Evolutionary conservation across 2,329 filamentous ascomycete genomes (phyloP), one percentile per base, ranked within the genome.

Genomic region (Penicillium rolfsii): DNA sequence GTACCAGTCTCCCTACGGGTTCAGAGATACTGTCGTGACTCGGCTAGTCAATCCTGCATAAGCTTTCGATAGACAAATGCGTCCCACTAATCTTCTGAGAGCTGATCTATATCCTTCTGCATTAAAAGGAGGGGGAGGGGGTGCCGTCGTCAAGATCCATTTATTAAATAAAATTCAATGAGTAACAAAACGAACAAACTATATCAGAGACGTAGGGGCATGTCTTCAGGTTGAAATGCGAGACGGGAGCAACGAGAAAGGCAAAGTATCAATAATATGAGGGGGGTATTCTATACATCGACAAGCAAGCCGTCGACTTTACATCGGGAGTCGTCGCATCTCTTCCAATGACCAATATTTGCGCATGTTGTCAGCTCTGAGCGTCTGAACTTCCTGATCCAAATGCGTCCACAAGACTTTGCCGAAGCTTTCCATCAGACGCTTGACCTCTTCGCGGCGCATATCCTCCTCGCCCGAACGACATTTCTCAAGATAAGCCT

Each of bases 311-410:
- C n/a, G 1, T n/a, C 9, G 26, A 48, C 4, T 30, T 30, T 30
- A 93, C 80, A 93, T 91, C 0, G 85, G 87, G 79, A 95, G 83
- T 55, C 79, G 77, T 74, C 77, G 80, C 76, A 97, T 88, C 82
- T 97, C 93, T 50, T 91, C 86, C 62, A 87, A 67, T 0, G 82
- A 89, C 91, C 91, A 97, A 76, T 90, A 93, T 76, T 82, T 86
- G 67, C 91, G 83, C 93, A 97, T 96, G 74, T 94, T 96, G 75
- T 95, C 90, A 48, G 92, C 92, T 2, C 89, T 86, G 35, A 97
- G 76, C 66, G 90, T 85, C 75, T 82, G 80, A 7, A 97, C 92
- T 82, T 97, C 93, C 69, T 93, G 88, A 70, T 95, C 91, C 62
- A 97, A 79, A 82, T 97, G 93, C 71, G 80, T 81, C 90, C 91